Evolutionary conservation across 768 basidiomycete genomes (phyloP).

Genomic region (Dentipellis sp.): DNA sequence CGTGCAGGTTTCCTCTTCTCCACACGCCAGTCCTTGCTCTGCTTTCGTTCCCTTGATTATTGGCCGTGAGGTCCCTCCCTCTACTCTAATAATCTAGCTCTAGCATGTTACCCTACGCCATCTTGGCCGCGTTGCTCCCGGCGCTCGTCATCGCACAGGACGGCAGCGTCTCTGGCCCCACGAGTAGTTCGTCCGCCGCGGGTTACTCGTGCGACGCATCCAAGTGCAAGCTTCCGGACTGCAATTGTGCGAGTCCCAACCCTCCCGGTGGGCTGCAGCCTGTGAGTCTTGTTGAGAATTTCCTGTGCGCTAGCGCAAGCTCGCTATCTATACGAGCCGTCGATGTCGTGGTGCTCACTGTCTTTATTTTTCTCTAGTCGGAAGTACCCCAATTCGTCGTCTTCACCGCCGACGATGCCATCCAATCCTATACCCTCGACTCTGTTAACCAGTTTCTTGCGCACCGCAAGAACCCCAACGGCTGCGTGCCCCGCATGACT

Average conservation of each 20-base stretch:
- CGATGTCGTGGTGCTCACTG: too few species aligned
- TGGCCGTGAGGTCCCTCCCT: not conserved
- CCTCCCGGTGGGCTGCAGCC: constrained; percentile 65
- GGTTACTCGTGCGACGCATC: constrained; percentile 64
- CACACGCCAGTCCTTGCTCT: not conserved
- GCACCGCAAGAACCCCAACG: constrained; percentile 68
- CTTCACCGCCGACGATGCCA: constrained; percentile 69
- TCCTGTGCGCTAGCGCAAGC: too few species aligned
- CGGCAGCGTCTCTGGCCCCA: constrained; percentile 44
- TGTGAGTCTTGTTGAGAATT: constrained; percentile 28
- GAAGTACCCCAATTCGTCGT: constrained; percentile 61
- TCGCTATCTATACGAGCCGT: not conserved
- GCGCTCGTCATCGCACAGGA: constrained; percentile 28
- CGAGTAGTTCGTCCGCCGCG: constrained; percentile 41
- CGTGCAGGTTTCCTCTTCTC: not conserved
- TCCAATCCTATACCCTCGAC: constrained; percentile 70
- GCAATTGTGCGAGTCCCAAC: constrained; percentile 63
- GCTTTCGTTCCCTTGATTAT: not conserved
- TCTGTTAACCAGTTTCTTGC: constrained; percentile 68
- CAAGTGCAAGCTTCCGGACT: constrained; percentile 58
- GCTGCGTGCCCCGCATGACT: constrained; percentile 67
- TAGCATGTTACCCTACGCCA: constrained; percentile 3
- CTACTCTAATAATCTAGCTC: too few species aligned
- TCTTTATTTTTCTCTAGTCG: constrained; percentile 25
- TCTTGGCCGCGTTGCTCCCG: constrained; percentile 12